Conservation (phyloP, 2,329 filamentous ascomycete genomes). For the Paecilomyces formosus region DNA sequence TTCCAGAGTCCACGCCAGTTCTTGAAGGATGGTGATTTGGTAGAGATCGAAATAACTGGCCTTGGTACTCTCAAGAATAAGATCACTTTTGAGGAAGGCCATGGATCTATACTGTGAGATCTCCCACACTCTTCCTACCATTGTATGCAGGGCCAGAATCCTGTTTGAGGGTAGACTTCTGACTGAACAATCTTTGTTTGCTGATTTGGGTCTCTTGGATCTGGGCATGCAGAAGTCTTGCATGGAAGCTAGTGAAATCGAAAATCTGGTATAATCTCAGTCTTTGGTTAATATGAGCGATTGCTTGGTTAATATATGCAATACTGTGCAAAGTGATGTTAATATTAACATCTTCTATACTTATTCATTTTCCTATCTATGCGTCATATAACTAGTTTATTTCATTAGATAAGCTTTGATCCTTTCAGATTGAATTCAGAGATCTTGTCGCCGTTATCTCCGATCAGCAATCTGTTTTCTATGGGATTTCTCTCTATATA, state of each 20-base stretch:
- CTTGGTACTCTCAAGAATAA: slow-evolving; percentile 2
- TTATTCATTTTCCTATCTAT: too few species aligned
- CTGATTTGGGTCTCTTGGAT: too few species aligned
- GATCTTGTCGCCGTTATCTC: too few species aligned
- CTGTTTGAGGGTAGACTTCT: not conserved
- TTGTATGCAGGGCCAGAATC: not conserved
- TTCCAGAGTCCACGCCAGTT: slow-evolving; percentile 1
- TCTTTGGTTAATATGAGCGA: not conserved
- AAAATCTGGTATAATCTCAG: not conserved
- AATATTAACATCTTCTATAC: too few species aligned
- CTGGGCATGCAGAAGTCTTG: not conserved
- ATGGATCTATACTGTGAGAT: slow-evolving; percentile 4
- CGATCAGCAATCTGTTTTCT: too few species aligned
- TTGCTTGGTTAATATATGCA: too few species aligned
- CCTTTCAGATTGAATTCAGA: too few species aligned
- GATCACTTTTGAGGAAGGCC: slow-evolving; percentile 2
- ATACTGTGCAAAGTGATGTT: too few species aligned
- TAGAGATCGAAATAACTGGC: slow-evolving; percentile 10
- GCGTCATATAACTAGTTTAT: too few species aligned
- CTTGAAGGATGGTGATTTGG: slow-evolving; percentile 8
- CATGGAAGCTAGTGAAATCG: not conserved
- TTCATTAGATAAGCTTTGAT: too few species aligned
- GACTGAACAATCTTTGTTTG: not conserved
- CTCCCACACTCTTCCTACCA: not conserved
- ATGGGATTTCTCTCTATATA: too few species aligned